Conservation (phyloP, 1,284 basidiomycete genomes). For the Grifola frondosa region DNA sequence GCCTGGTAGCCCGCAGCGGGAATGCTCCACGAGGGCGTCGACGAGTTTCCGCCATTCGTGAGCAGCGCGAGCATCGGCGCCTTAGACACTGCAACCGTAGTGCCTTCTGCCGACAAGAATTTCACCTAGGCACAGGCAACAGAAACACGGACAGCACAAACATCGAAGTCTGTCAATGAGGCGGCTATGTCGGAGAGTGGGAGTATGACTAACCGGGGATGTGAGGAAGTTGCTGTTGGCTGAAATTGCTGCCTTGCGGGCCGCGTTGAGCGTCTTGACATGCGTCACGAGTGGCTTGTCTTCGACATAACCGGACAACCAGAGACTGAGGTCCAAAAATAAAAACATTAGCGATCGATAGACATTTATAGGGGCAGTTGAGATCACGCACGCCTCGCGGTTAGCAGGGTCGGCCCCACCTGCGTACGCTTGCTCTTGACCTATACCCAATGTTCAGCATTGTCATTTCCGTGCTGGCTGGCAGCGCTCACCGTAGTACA, state of each 20-base stretch:
- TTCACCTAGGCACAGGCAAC: conserved; percentile 37
- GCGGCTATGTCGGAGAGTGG: neutral
- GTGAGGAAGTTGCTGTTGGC: conserved; percentile 50
- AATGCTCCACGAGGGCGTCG: conserved; percentile 45
- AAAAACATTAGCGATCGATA: neutral
- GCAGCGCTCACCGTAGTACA: conserved; percentile 62
- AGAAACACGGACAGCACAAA: neutral
- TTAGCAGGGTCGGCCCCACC: conserved; percentile 45
- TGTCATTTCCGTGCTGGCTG: conserved; percentile 22
- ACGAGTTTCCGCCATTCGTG: conserved; percentile 57
- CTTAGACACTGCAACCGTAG: conserved; percentile 61
- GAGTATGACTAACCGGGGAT: conserved; percentile 42
- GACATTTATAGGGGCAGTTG: neutral
- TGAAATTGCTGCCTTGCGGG: conserved; percentile 54
- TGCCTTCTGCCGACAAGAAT: conserved; percentile 43
- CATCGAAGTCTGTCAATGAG: neutral
- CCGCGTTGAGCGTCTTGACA: conserved; percentile 57
- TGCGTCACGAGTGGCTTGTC: conserved; percentile 51
- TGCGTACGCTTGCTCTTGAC: conserved; percentile 33
- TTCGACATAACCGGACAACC: conserved; percentile 51
- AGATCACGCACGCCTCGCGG: conserved; percentile 55
- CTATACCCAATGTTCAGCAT: conserved; percentile 14
- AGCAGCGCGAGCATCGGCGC: conserved; percentile 65
- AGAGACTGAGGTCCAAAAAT: conserved; percentile 45
- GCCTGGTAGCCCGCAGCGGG: conserved; percentile 44